A percentile compares a stretch with the other conserved stretches of the same genome.
Conservation (phyloP, 2,329 filamentous ascomycete species). For the Pseudocercospora macadamiae region DNA sequence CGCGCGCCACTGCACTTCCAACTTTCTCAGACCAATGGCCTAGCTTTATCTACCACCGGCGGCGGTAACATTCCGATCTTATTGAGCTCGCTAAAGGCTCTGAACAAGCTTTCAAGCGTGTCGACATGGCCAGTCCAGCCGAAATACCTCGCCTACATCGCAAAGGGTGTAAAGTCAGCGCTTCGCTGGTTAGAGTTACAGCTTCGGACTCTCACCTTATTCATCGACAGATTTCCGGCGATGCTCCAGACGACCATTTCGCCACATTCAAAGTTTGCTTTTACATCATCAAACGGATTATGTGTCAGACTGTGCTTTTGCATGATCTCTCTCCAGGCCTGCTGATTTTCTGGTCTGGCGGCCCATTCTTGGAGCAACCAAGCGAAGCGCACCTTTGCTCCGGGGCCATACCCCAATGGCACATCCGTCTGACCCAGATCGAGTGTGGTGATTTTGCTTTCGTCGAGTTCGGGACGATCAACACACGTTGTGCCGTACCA, state of each 20-base stretch:
- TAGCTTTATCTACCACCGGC: slow-evolving; percentile 32
- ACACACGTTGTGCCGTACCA: slow-evolving; percentile 41
- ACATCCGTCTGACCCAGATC: slow-evolving; percentile 24
- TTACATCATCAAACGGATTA: slow-evolving; percentile 49
- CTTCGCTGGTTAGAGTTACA: no score
- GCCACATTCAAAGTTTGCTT: slow-evolving; percentile 51
- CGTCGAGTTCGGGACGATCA: slow-evolving; percentile 31
- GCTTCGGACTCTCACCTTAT: no score
- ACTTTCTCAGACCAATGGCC: slow-evolving; percentile 28
- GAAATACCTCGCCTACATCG: slow-evolving; percentile 47
- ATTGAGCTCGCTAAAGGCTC: slow-evolving; percentile 48
- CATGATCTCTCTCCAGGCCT: slow-evolving; percentile 52
- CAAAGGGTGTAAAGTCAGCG: no score
- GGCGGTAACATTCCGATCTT: slow-evolving; percentile 50
- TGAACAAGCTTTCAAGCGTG: slow-evolving; percentile 47
- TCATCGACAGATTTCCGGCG: slow-evolving; percentile 41
- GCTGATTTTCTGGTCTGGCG: slow-evolving; percentile 45
- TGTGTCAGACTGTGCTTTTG: slow-evolving; percentile 45
- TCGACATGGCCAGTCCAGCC: slow-evolving; percentile 54
- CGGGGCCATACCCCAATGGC: slow-evolving; percentile 49
- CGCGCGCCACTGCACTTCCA: no score
- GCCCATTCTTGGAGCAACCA: slow-evolving; percentile 54
- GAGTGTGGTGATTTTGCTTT: slow-evolving; percentile 31
- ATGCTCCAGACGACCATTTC: slow-evolving; percentile 45
- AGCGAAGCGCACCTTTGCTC: slow-evolving; percentile 41